A percentile compares a stretch with the other conserved stretches of the same genome.
These are phyloP conservation scores for Talaromyces trachyspermus DNA, from an alignment of 495 filamentous ascomycete species.

Conservation along the genomic window DNA sequence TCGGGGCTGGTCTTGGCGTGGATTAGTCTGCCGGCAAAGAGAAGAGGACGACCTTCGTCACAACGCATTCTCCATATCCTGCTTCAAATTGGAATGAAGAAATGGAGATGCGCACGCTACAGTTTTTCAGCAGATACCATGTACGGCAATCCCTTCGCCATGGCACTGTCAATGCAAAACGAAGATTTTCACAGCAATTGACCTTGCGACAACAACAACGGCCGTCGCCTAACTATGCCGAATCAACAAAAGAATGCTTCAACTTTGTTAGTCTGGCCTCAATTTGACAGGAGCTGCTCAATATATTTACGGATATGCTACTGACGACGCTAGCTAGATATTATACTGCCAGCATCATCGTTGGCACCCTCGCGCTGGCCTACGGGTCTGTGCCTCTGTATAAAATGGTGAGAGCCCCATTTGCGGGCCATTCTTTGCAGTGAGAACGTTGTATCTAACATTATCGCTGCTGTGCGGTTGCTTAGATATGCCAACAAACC, in stretches of 20 bases:
- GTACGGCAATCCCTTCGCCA: background rate
- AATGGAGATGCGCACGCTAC: background rate
- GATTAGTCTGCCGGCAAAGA: too few relatives aligned
- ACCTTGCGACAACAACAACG: constrained; percentile 19
- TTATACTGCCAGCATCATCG: constrained; percentile 76
- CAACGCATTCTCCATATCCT: too few relatives aligned
- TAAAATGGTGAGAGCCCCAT: constrained; percentile 65
- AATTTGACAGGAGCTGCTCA: constrained; percentile 4
- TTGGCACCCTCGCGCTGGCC: constrained; percentile 84
- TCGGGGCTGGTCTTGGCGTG: too few relatives aligned
- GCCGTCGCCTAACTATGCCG: background rate
- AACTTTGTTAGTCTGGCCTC: constrained; percentile 25
- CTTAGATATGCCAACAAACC: constrained; percentile 88
- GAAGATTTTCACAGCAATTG: constrained; percentile 33
- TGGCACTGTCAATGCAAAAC: constrained; percentile 14
- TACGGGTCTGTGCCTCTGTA: constrained; percentile 97
- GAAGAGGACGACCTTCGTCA: too few relatives aligned
- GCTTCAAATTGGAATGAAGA: too few relatives aligned
- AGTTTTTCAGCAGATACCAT: background rate
- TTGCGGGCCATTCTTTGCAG: background rate
- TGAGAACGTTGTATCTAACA: background rate
- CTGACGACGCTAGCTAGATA: constrained; percentile 47
- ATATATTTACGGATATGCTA: background rate
- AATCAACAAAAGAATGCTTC: constrained; percentile 38
- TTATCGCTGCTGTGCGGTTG: background rate